phyloP scores from a whole-genome alignment of 352 stramenopile species.

The Phytophthora foliorum region DNA sequence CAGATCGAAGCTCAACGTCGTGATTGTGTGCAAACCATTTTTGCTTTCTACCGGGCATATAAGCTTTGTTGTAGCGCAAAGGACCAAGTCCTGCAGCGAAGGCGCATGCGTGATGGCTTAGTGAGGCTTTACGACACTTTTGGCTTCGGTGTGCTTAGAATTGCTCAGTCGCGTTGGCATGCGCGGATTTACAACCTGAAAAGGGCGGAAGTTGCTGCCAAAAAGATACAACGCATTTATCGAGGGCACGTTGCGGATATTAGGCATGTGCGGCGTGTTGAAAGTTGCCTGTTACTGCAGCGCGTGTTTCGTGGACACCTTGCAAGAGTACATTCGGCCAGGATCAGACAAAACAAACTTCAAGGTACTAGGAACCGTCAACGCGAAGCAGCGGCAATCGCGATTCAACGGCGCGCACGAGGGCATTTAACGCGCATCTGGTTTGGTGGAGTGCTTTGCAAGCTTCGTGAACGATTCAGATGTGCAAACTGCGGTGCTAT shows the following conservation, averaged over 20 bases:
- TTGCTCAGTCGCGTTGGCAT: slow-evolving; percentile 12
- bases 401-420: slow-evolving; percentile 40
- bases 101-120: slow-evolving; percentile 9
- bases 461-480: slow-evolving; percentile 58
- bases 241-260: neutral
- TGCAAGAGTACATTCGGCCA: slow-evolving; percentile 4
- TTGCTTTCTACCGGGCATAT: slow-evolving; percentile 10
- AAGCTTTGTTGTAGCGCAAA: slow-evolving; percentile 12
- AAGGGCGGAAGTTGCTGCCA: slow-evolving; percentile 4
- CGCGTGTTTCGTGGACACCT: slow-evolving; percentile 15
- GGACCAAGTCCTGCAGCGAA: neutral
- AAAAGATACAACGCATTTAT: slow-evolving; percentile 18
- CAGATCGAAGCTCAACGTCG: slow-evolving; percentile 8
- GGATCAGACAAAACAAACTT: neutral
- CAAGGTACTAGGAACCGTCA: slow-evolving; percentile 1
- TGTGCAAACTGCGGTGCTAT: slow-evolving; percentile 69
- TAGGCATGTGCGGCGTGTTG: neutral
- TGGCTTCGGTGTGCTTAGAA: neutral
- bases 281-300: slow-evolving; percentile 20
- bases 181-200: neutral
- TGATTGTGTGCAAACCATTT: slow-evolving; percentile 10
- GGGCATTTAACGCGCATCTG: slow-evolving; percentile 33
- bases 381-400: slow-evolving; percentile 24
- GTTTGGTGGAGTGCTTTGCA: slow-evolving; percentile 31
- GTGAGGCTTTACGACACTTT: slow-evolving; percentile 1